Evolutionary conservation across 2,329 filamentous ascomycete species (phyloP), one percentile per base, ranked within the genome.

Genomic region (Geosmithia putterillii): DNA sequence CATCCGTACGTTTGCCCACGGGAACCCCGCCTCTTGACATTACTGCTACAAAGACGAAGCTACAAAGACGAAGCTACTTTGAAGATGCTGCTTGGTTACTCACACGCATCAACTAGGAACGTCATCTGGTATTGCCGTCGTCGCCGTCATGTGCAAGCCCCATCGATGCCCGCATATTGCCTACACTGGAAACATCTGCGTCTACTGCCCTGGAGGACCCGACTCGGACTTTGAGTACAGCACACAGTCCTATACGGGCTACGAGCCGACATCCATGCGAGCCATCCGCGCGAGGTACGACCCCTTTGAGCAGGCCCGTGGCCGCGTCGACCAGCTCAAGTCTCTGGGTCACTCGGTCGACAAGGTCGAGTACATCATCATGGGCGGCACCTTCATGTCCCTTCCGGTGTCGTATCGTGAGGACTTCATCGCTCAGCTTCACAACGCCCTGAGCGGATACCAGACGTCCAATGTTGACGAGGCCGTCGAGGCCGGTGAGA

Each of bases 361-460:
- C 67, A 98, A 98, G 63, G 92, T 98, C 20, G 92, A 98, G 68
- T 98, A 96, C 63, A 98, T 98, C 58, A 95, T 98, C 59, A 98
- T 98, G 92, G 92, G 92, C 47, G 92, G 92, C 51, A 98, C 92
- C 0, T 98, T 98, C 65, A 98, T 98, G 94, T 96, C 90, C 3
- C 66, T 98, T 21, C 75, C 90, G 8, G 81, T 88, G 54, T 80
- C 83, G 20, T 98, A 98, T 62, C 74, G 92, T 22, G 86, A 98
- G 48, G 80, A 86, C 45, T 98, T 98, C 56, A 95, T 98, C 46
- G 83, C 88, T 1, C 90, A 95, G 57, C 73, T 98, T 42, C 92
- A 98, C 66, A 98, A 98, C 58, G 92, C 92, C 1, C 76, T 98
- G 7, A 95, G 88, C 51, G 92, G 92, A 7, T 98, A 98, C 59